Evolutionary conservation across 202 grass and related monocot genomes (phyloP), one percentile per base, ranked within the genome.

Genomic region (Setaria italica): DNA sequence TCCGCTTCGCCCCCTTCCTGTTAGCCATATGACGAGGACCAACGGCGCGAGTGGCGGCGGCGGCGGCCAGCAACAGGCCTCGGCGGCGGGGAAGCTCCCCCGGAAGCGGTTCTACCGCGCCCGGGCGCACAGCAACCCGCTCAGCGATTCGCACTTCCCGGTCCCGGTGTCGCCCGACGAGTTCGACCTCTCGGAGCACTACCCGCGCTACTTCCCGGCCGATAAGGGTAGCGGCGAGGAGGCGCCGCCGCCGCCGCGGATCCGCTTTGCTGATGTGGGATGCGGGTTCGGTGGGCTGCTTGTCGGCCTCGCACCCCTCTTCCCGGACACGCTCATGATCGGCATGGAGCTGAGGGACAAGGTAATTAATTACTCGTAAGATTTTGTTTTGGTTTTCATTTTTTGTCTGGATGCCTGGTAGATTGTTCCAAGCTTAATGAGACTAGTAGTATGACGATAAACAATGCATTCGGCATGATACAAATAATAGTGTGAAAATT

Each of bases 281-380:
- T 97, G 92, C 46, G 94, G 94, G 1, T 94, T 97, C 10, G 94
- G 90, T 0, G 92, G 94, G 60, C 45, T 96, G 82, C 92, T 99
- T 0, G 87, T 94, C 5, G 82, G 88, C 20, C 85, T 99, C 17
- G 96, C 97, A 1, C 90, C 90, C 5, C 86, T 94, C 51, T 94
- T 99, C 83, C 97, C 90, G 0, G 91, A 94, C 70, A 91, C 83
- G 74, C 90, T 96, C 45, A 99, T 99, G 91, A 92, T 99, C 29
- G 97, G 97, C 67, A 99, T 99, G 97, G 91, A 99, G 85, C 91
- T 99, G 0, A 91, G 93, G 73, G 96, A 99, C 57, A 98, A 95
- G 93, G 95, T 92, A 87, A 63, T n/a, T 92, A 87, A 63, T n/a
- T 12, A 25, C 46, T 33, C 1, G 17, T 39, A 25, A 11, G 6